Base-by-base conservation (phyloP, 116 monocot genomes). In the Papilionanthe hybrid region DNA sequence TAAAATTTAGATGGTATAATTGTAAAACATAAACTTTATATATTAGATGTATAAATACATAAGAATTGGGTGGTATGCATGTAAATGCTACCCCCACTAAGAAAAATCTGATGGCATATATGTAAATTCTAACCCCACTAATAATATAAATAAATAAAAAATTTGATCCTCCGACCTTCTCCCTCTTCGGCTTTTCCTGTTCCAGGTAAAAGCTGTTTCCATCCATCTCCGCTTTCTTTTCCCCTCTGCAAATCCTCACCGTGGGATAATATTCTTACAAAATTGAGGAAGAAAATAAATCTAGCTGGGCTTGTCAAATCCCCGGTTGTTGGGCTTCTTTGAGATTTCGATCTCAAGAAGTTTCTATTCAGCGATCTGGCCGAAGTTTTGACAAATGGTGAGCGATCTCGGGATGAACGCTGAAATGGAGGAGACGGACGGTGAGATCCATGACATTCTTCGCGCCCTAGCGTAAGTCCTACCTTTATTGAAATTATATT, bases 401-500 rank as follows among this genome's bases (percentile, higher is more conserved):
- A 82, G 81, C 63, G 79, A 82, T 55, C 42, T 79, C 20, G 75
- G 86, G 57, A 81, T 89, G 84, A 84, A 81, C 72, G 58, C 83
- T 42, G 89, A 89, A 79, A 68, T 86, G 78, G 89, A 89, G 84
- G 79, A 84, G 86, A 86, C 86, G 22, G 78, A 81, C 43, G 86
- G 89, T 29, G 81, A 89, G 84, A 86, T 89, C 77, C 77, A 73
- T 45, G 89, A 89, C 75, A 82, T 89, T 41, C 84, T 89, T 58
- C 86, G 86, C 22, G 86, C 84, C 47, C 89, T 89, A 18, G 72
- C 81, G 89, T 89, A 79, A 89, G 86, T 63, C 69, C 37, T 69
- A 2, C 7, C 5, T 37, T 4, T 37, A 1, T 41, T n/a, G 44
- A 7, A 44, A 20, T 73, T 73, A 19, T 7, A 41, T 71, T 41